phyloP scores from a whole-genome alignment of 2,329 filamentous ascomycete species.

The Hypoxylon sp. region DNA sequence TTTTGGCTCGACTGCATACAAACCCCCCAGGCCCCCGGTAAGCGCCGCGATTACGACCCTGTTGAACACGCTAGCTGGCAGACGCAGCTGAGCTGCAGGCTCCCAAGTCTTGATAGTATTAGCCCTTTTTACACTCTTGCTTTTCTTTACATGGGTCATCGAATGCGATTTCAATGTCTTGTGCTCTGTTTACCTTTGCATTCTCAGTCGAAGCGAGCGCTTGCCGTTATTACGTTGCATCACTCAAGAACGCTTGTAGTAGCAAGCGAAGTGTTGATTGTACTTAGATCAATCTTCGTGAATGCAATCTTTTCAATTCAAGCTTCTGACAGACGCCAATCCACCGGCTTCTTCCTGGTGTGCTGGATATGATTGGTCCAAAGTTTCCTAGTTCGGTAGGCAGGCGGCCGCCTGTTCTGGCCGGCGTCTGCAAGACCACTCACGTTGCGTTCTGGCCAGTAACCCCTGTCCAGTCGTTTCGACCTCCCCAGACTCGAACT shows the following conservation, averaged over 20 bases:
- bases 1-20: neutral
- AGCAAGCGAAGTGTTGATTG: neutral
- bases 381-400: slow-evolving; percentile 35
- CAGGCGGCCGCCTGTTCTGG: slow-evolving; percentile 48
- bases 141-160: neutral
- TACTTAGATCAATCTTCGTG: neutral
- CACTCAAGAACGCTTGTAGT: neutral
- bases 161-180: neutral
- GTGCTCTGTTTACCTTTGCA: neutral
- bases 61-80: slow-evolving; percentile 7
- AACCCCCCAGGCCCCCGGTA: slow-evolving; percentile 7
- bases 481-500: slow-evolving; percentile 22
- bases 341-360: slow-evolving; percentile 18
- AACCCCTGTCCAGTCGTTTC: slow-evolving; percentile 36
- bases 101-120: neutral
- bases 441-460: slow-evolving; percentile 33
- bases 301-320: slow-evolving; percentile 12
- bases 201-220: neutral
- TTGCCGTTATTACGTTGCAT: neutral
- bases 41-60: slow-evolving; percentile 1
- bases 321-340: slow-evolving; percentile 30
- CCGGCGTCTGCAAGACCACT: slow-evolving; percentile 54
- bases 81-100: slow-evolving; percentile 16
- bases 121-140: neutral
- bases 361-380: slow-evolving; percentile 33